phyloP scores from a whole-genome alignment of 2,329 filamentous ascomycete species.

The Calycina marina region DNA sequence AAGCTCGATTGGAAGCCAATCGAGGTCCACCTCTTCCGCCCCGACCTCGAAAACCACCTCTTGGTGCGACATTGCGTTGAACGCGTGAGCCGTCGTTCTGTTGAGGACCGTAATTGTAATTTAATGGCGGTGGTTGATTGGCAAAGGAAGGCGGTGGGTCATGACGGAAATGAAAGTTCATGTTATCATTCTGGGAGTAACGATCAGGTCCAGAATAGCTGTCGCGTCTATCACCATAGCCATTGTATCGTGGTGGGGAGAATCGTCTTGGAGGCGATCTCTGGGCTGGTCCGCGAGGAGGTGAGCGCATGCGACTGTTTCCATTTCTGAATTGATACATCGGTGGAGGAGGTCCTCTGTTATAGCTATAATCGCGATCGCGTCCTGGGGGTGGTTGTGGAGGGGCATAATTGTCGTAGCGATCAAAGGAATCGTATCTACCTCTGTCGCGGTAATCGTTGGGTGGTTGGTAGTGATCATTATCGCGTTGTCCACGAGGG shows the following conservation, averaged over 20 bases:
- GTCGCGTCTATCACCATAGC: slow-evolving; percentile 1
- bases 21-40: slow-evolving; percentile 10
- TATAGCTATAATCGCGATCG: too few species aligned
- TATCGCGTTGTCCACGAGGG: too few species aligned
- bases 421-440: slow-evolving; percentile 1
- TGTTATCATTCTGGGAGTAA: slow-evolving; percentile 2
- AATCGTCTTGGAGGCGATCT: slow-evolving; percentile 3
- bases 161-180: slow-evolving; percentile 19
- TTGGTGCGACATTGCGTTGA: slow-evolving; percentile 8
- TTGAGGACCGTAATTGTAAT: slow-evolving; percentile 7
- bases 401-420: background rate
- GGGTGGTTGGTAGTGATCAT: too few species aligned
- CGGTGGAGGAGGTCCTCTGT: slow-evolving; percentile 3
- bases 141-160: slow-evolving; percentile 20
- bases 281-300: too few species aligned
- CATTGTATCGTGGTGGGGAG: slow-evolving; percentile 2
- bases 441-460: too few species aligned
- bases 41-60: slow-evolving; percentile 17
- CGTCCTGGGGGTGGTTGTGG: background rate
- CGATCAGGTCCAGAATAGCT: background rate
- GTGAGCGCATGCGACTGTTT: too few species aligned
- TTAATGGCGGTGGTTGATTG: background rate
- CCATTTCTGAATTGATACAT: slow-evolving; percentile 16
- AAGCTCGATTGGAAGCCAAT: slow-evolving; percentile 21
- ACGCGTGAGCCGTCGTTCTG: slow-evolving; percentile 2